Base-by-base conservation (phyloP, 2,329 filamentous ascomycete genomes). In the Fusarium miscanthi region DNA sequence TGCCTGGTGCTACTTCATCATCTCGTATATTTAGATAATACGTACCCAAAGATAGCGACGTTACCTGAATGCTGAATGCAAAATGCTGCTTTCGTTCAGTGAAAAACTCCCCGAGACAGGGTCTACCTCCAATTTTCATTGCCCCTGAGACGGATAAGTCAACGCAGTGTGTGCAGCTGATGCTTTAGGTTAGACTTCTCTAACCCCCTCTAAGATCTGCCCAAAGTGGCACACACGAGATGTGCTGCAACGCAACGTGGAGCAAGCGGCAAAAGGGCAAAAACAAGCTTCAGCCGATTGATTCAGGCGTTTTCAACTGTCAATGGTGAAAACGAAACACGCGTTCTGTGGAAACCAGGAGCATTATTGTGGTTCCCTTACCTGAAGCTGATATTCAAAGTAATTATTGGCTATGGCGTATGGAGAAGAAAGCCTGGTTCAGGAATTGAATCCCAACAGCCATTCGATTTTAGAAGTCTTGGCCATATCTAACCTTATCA, bases 191-290 rank as follows among this genome's bases (percentile, higher is more conserved):
- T 72, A 42, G 52, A 38, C 49, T 30, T 53, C n/a, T 30, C 27
- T 30, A 30, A 30, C 27, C 27, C 27, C 23, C 40, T 35, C 31
- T 21, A 19, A 70, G 66, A 73, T 73, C 70, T 65, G 52, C 66
- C 53, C 59, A 69, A 45, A 59, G 53, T 52, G 51, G 51, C 48
- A 62, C 69, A 56, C 65, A 48, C 33, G 37, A 59, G 19, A 53
- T 40, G 37, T 40, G 58, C 41, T 68, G 66, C 51, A 45, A 73
- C 67, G 43, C 46, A 57, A 73, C 66, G 70, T 73, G 70, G 70
- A 73, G 70, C 56, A 59, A 63, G 66, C 70, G 70, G 61, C 46
- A 66, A 73, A 70, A 40, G 25, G 14, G 3, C 25, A 40, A 54
- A 67, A 70, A 59, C 46, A 73, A 73, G 61, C 70, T 67, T 73